Conservation (phyloP, 2,329 filamentous ascomycete genomes). For the Annulohypoxylon truncatum region DNA sequence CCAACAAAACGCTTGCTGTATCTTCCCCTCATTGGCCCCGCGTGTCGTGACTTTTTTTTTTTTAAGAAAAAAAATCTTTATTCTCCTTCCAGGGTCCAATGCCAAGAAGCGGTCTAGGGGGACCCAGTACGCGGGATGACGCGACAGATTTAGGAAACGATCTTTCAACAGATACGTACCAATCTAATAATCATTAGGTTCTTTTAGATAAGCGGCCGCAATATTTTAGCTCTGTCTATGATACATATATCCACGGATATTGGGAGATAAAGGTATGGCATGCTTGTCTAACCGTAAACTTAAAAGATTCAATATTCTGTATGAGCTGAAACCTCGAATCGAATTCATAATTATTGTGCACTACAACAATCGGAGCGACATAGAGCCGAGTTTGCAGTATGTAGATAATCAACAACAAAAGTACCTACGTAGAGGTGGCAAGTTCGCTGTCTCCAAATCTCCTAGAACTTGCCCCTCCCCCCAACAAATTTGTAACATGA, state of each 20-base stretch:
- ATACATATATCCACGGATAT: not conserved
- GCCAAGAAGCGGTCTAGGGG: slow-evolving; percentile 5
- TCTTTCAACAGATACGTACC: not conserved
- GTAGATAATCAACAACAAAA: not conserved
- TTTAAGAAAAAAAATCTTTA: slow-evolving; percentile 3
- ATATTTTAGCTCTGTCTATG: not conserved
- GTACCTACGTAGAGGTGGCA: not conserved
- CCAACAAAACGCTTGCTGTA: slow-evolving; percentile 32
- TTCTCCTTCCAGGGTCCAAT: slow-evolving; percentile 15
- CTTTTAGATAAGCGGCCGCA: not conserved
- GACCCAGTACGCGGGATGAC: slow-evolving; percentile 7
- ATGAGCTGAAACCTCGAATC: not conserved
- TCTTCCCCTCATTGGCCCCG: slow-evolving; percentile 32
- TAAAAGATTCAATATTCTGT: not conserved
- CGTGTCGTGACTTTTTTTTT: slow-evolving; percentile 18
- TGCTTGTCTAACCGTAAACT: not conserved
- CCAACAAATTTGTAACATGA: slow-evolving; percentile 31
- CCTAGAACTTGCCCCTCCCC: slow-evolving; percentile 23
- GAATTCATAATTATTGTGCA: not conserved
- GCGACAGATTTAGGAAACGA: slow-evolving; percentile 3
- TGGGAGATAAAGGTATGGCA: not conserved
- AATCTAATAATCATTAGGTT: not conserved
- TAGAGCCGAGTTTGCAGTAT: not conserved
- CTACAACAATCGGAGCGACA: not conserved
- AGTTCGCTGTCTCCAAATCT: slow-evolving; percentile 6